phyloP scores from a whole-genome alignment of 768 basidiomycete species.

The Cytidiella melzeri region DNA sequence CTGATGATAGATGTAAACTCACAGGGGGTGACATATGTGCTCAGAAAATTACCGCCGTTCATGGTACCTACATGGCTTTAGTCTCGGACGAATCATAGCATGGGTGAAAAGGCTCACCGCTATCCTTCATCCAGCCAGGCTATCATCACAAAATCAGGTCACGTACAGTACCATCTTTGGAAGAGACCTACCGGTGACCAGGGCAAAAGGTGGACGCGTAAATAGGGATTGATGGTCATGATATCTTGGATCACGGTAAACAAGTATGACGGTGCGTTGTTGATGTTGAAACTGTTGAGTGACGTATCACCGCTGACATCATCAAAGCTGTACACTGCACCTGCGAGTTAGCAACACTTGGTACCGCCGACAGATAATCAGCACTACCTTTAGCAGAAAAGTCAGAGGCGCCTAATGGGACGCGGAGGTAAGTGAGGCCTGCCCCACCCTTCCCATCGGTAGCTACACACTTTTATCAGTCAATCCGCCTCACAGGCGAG shows the following conservation, averaged over 20 bases:
- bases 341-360: not conserved
- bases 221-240: constrained; percentile 42
- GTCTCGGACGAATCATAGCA: no score
- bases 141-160: constrained; percentile 19
- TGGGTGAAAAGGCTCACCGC: constrained; percentile 28
- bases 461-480: constrained; percentile 25
- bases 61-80: constrained; percentile 32
- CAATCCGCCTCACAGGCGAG: not conserved
- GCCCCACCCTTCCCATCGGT: constrained; percentile 57
- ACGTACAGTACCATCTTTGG: not conserved
- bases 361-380: no score
- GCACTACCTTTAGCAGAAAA: constrained; percentile 50
- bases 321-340: constrained; percentile 57
- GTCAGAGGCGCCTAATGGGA: constrained; percentile 70
- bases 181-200: constrained; percentile 59
- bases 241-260: constrained; percentile 65
- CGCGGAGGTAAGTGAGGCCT: constrained; percentile 62
- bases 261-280: constrained; percentile 52
- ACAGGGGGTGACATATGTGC: constrained; percentile 45
- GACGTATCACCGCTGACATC: constrained; percentile 56
- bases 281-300: constrained; percentile 51
- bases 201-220: constrained; percentile 55
- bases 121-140: constrained; percentile 79
- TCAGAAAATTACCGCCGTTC: constrained; percentile 56
- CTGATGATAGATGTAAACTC: no score